Evolutionary conservation across 345 rosid species (phyloP).

Genomic region (Eucalyptus tenuipes): DNA sequence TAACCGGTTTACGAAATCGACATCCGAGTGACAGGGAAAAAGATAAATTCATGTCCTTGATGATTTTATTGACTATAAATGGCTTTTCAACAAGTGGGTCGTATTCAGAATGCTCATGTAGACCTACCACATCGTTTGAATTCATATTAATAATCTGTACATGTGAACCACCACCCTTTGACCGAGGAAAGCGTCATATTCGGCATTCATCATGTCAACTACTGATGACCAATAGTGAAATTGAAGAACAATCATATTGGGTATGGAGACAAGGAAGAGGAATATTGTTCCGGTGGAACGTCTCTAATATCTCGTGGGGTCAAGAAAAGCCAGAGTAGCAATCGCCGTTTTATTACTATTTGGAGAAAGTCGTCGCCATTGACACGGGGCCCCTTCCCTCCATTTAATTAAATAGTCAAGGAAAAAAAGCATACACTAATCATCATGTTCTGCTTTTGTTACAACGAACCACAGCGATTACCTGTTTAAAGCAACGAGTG

Average conservation of each 20-base stretch:
- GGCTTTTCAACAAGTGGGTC: neutral
- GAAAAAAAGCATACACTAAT: neutral
- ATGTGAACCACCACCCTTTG: neutral
- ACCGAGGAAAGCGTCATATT: neutral
- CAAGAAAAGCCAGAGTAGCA: neutral
- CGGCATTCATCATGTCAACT: neutral
- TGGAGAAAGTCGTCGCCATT: neutral
- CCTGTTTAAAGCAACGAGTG: neutral
- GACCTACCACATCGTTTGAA: neutral
- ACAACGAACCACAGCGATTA: neutral
- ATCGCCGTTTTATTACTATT: neutral
- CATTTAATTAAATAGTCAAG: neutral
- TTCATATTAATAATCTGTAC: neutral
- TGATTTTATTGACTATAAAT: neutral
- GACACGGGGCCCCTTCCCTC: neutral
- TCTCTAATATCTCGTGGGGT: neutral
- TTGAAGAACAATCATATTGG: neutral
- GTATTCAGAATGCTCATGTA: neutral
- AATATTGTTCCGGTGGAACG: neutral
- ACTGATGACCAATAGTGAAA: neutral
- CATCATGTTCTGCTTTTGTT: neutral
- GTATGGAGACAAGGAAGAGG: neutral
- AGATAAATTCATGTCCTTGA: neutral
- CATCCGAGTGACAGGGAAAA: neutral
- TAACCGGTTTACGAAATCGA: neutral